Base-by-base conservation (phyloP, 805 yeast species). In the Kuraishia hungarica region DNA sequence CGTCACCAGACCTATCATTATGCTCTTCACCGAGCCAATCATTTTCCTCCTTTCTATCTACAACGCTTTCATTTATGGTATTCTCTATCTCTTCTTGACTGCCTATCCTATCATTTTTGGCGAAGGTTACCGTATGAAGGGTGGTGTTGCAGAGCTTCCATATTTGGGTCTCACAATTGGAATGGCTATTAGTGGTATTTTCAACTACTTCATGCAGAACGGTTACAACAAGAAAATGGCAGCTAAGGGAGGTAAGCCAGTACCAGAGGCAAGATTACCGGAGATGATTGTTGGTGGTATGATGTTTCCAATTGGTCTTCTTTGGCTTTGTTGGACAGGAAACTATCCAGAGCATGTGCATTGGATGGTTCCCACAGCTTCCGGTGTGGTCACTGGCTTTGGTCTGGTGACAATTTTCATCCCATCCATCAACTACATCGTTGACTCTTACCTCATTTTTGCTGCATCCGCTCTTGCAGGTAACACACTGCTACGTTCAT, bases 11-110 rank as follows among this genome's bases (percentile, higher is more conserved):
- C 96, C 96, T 1, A 54, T 89, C 48, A 66, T 63, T 13, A 83
- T 89, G 89, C 71, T 88, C 49, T 64, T 77, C 59, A 74, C 76
- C 6, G 96, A 89, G 67, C 94, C 96, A 23, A 85, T 87, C 59
- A 68, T 89, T 58, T 72, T 87, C n/a, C 69, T 84, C 53, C 68
- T 89, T 55, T 78, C 90, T 28, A 62, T 87, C 51, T 89, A 87
- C 73, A 85, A 84, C 60, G 83, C 94, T 1, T 87, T 87, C 67
- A 81, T 89, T 54, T 89, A 89, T 65, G 96, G 94, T 62, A 83
- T 89, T 65, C 69, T 89, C 48, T 89, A 89, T 67, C 66, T 89
- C 62, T 77, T 87, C 62, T 73, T 89, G 61, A 84, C 86, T 46
- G 93, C 93, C 2, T 83, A 84, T 60, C 96, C 96, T 49, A 74